Conservation (phyloP, 495 filamentous ascomycete genomes). For the Xylaria curta region DNA sequence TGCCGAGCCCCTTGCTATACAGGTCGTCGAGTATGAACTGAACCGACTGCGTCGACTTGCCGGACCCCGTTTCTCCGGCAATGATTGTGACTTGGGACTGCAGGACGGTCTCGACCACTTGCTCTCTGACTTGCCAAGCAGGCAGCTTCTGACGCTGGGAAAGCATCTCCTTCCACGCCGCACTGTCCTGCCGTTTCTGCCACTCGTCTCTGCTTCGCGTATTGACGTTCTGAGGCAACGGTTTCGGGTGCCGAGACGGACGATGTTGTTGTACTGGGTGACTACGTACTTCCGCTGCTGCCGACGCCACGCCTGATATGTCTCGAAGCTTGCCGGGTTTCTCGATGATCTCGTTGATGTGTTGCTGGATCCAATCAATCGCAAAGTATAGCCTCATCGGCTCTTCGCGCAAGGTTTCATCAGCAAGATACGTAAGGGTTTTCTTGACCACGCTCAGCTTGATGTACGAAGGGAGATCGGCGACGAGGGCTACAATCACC, state of each 20-base stretch:
- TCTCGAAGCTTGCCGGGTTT: constrained; percentile 82
- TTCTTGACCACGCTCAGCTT: constrained; percentile 86
- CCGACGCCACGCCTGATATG: constrained; percentile 72
- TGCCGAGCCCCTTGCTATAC: constrained; percentile 76
- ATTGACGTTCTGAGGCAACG: constrained; percentile 54
- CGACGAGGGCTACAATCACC: constrained; percentile 73
- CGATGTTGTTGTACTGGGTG: constrained; percentile 41
- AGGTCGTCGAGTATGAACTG: constrained; percentile 95
- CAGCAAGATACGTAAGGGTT: constrained; percentile 69
- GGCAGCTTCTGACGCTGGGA: constrained; percentile 73
- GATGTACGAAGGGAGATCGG: constrained; percentile 86
- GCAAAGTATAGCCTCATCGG: constrained; percentile 86
- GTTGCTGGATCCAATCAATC: constrained; percentile 85
- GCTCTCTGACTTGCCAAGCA: constrained; percentile 82
- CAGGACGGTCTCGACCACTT: constrained; percentile 74
- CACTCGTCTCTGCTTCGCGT: constrained; percentile 52
- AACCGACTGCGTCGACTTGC: constrained; percentile 96
- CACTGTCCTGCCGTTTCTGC: constrained; percentile 52
- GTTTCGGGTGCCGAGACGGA: constrained; percentile 57
- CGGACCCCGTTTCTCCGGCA: constrained; percentile 93
- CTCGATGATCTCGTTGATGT: constrained; percentile 76
- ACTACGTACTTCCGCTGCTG: constrained; percentile 56
- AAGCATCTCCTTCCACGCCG: constrained; percentile 74
- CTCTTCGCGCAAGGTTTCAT: constrained; percentile 73
- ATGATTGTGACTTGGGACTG: constrained; percentile 90